Evolutionary conservation across 2,329 filamentous ascomycete genomes (phyloP), one percentile per base, ranked within the genome.

Genomic region (Diaporthe sp.): DNA sequence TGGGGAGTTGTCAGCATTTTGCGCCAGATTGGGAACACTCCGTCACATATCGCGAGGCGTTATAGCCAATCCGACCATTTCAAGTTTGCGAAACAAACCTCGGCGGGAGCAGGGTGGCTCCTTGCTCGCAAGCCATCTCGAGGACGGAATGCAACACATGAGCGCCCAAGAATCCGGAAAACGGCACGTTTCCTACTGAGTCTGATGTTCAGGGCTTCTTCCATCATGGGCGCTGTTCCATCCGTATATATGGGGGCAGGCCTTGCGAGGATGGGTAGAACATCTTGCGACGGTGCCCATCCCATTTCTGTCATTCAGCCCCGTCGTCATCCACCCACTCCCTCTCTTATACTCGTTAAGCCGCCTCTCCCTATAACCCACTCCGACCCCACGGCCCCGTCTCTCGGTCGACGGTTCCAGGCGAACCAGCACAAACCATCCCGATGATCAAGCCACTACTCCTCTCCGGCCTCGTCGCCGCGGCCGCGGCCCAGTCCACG

Each of bases 391-490:
- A 38, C 40, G 42, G 28, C 28, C 15, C 2, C 28, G 1, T 13
- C 25, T 40, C 17, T 22, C 61, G 45, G n/a, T 40, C 33, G 15
- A 22, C 30, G 54, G 38, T 33, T 47, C 55, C 69, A 35, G 69
- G 55, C 10, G 38, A 72, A 30, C 45, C 57, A 52, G 22, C 33
- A 67, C 45, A 38, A 12, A 38, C 30, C 4, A 17, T 12, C 38
- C 47, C 70, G 40, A 72, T 66, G 45, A 22, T 66, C 55, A 54
- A 64, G 38, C 50, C 45, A 42, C 13, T 70, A 25, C 64, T 70
- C 57, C 70, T 75, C 47, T 22, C 33, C 47, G 74, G 61, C 64
- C 25, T 73, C 15, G 19, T 47, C 10, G 71, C 74, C 64, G 30
- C 38, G 25, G 54, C 47, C 17, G 38, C 71, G 38, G 54, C 74